Evolutionary conservation across 352 stramenopile species (phyloP).

Genomic region (Nothophytophthora sp.): DNA sequence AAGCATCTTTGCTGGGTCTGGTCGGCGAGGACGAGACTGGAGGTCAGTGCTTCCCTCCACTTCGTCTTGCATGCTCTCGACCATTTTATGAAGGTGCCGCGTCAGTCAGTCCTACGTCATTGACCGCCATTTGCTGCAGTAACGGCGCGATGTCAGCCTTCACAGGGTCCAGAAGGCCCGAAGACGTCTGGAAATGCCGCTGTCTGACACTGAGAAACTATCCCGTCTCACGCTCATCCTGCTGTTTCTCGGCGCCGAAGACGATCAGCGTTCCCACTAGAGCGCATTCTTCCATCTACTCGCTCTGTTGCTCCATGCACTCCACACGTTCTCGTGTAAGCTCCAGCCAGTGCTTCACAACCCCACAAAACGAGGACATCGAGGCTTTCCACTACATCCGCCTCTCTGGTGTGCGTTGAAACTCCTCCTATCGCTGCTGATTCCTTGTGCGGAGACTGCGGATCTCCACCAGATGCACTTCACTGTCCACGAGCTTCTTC

Average conservation of each 20-base stretch:
- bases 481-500: conserved; percentile 50
- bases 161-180: not conserved
- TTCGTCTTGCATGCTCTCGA: conserved; percentile 35
- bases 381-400: conserved; percentile 42
- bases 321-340: conserved; percentile 22
- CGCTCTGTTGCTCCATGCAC: conserved; percentile 21
- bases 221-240: conserved; percentile 22
- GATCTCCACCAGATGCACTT: conserved; percentile 51
- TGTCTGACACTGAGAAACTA: conserved; percentile 25
- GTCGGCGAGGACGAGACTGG: conserved; percentile 54
- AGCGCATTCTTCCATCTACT: conserved; percentile 36
- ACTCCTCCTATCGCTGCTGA: conserved; percentile 38
- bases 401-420: conserved; percentile 54
- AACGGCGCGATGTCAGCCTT: conserved; percentile 14
- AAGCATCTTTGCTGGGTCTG: conserved; percentile 44
- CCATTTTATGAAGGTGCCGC: conserved; percentile 28
- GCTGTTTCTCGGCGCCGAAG: conserved; percentile 28
- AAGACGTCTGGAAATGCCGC: conserved; percentile 5
- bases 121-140: conserved; percentile 32
- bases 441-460: conserved; percentile 32
- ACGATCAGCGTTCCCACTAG: conserved; percentile 32
- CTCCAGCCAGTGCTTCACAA: conserved; percentile 40
- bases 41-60: conserved; percentile 30
- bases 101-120: conserved; percentile 19
- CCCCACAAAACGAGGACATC: conserved; percentile 38